These are phyloP conservation scores for Senna siamea DNA, from an alignment of 306 rosid species.

Conservation along the genomic window DNA sequence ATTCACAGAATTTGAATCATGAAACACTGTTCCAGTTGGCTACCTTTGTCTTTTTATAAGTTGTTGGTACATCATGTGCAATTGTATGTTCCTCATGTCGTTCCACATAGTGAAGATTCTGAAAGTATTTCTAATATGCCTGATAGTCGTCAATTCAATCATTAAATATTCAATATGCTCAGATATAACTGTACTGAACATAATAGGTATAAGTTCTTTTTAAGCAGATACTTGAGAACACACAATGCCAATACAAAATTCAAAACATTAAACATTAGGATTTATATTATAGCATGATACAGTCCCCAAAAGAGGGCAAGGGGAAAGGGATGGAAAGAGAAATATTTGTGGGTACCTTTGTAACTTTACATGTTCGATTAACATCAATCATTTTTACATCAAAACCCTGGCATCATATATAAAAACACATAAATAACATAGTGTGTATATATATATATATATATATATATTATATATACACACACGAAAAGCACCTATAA, in stretches of 20 bases:
- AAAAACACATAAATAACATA: constrained; percentile 26
- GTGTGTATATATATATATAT: neutral
- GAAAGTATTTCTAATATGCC: constrained; percentile 96
- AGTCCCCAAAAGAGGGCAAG: neutral
- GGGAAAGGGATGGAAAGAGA: constrained; percentile 14
- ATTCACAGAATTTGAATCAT: constrained; percentile 11
- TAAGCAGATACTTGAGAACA: constrained; percentile 1
- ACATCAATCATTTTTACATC: constrained; percentile 85
- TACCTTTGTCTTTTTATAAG: constrained; percentile 82
- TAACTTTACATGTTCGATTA: constrained; percentile 94
- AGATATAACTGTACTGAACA: constrained; percentile 25
- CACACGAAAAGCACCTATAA: constrained; percentile 26
- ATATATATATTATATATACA: no score
- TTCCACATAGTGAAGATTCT: constrained; percentile 86
- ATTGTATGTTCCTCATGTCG: constrained; percentile 91
- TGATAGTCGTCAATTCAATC: constrained; percentile 47
- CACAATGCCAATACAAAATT: constrained; percentile 14
- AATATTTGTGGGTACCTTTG: constrained; percentile 61
- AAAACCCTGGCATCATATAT: constrained; percentile 72
- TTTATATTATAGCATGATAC: constrained; percentile 19
- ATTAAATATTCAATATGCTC: constrained; percentile 29
- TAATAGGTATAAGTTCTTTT: neutral
- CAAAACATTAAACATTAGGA: constrained; percentile 20
- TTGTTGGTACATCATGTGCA: constrained; percentile 91
- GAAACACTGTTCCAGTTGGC: constrained; percentile 6